These are phyloP conservation scores for Fraxinus sp. DNA, from an alignment of 305 asterid genomes.

Conservation along the genomic window DNA sequence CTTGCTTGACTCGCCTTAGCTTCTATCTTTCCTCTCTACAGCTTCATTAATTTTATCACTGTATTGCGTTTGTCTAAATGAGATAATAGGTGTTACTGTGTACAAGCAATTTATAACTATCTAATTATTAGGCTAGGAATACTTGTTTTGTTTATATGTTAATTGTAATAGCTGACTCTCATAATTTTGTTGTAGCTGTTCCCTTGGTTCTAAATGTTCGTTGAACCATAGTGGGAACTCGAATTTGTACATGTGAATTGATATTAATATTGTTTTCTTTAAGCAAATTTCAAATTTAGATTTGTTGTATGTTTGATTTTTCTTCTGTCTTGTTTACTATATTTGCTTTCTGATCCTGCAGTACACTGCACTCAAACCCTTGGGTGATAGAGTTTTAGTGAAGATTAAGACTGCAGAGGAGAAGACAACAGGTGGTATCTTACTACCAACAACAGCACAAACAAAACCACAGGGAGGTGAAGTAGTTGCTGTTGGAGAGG, in stretches of 20 bases:
- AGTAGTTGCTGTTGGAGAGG: slow-evolving; percentile 92
- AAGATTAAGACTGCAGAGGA: slow-evolving; percentile 73
- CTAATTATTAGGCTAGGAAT: neutral
- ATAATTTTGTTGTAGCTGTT: neutral
- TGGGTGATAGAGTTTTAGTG: slow-evolving; percentile 90
- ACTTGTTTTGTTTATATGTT: neutral
- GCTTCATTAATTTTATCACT: neutral
- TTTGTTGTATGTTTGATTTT: neutral
- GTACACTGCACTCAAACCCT: slow-evolving; percentile 93
- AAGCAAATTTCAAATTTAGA: neutral
- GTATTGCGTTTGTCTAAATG: neutral
- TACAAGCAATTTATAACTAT: neutral
- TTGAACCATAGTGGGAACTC: neutral
- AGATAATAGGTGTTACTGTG: neutral
- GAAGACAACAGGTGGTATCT: slow-evolving; percentile 80
- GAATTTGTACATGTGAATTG: neutral
- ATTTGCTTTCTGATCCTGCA: slow-evolving; percentile 22
- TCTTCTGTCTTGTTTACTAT: neutral
- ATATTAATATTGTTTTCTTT: neutral
- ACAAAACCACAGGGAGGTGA: slow-evolving; percentile 71
- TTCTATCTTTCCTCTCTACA: neutral
- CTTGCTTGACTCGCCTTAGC: neutral
- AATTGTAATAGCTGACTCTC: neutral
- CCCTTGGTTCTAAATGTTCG: neutral
- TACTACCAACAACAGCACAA: slow-evolving; percentile 49